Base-by-base conservation (phyloP, 1,284 basidiomycete species). In the Grifola frondosa region DNA sequence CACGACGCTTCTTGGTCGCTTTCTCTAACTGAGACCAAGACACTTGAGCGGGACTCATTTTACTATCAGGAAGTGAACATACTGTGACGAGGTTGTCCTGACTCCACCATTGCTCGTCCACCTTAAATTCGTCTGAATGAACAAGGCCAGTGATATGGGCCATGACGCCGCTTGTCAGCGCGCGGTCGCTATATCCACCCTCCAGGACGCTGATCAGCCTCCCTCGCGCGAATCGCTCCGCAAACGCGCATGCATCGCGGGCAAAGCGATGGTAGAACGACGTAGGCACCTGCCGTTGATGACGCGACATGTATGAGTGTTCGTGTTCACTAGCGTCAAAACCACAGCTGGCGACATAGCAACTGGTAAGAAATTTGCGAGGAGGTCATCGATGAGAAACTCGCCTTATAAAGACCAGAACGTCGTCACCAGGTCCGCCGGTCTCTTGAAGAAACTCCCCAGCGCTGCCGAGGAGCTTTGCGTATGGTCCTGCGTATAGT, bases 251-350 rank as follows among this genome's bases (percentile, higher is more conserved):
- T 0, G 82, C 79, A 57, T 97, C 92, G 3, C 68, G 71, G 0
- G 91, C 86, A 57, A 97, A 97, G 5, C 80, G 84, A 56, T 86
- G 73, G 63, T 91, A 99, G 68, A 97, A 97, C 0, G 81, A 80
- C 0, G 83, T 76, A 0, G 96, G 96, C 0, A 98, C 93, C 49
- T 87, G 85, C n/a, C 93, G 84, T 35, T 82, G 78, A 63, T 98
- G 96, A 7, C 96, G 74, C 33, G 91, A 92, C 96, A 99, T 99
- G 6, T 84, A 87, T 4, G 81, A 71, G 52, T 89, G 85, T 61
- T 99, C 95, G 63, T 97, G 91, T 58, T 94, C 87, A 47, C 87
- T 91, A 0, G 94, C 95, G 56, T 98, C 96, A 66, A 98, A 94
- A 2, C 96, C 96, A 49, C 83, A 88, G 50, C 85, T 86, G 40